Conservation (phyloP, 2,329 filamentous ascomycete species). For the Coniella lustricola region DNA sequence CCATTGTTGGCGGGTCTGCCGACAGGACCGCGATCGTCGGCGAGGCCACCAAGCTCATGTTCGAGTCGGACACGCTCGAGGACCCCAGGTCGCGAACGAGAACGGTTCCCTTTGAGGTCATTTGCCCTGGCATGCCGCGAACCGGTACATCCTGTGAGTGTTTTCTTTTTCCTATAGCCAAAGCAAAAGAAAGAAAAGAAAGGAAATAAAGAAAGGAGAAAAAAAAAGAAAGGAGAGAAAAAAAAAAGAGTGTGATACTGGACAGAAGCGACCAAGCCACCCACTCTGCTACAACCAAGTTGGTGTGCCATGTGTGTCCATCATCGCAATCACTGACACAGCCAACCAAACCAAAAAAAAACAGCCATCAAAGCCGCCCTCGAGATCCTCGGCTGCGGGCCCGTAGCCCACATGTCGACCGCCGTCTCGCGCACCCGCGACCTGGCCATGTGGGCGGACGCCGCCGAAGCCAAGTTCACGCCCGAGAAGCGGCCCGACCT, state of each 20-base stretch:
- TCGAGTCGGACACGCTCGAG: conserved; percentile 9
- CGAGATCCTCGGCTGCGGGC: conserved; percentile 9
- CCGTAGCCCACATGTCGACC: conserved; percentile 11
- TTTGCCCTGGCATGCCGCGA: conserved; percentile 8
- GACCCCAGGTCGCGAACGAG: conserved; percentile 7
- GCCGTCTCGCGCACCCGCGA: conserved; percentile 9
- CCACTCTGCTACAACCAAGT: too few relatives aligned
- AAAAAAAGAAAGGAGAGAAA: background rate
- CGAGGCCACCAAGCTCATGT: conserved; percentile 8
- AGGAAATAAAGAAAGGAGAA: background rate
- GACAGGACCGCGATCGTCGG: conserved; percentile 6
- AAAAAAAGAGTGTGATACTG: too few relatives aligned
- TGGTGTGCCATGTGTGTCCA: too few relatives aligned
- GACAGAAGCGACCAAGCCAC: too few relatives aligned
- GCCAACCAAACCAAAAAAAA: background rate
- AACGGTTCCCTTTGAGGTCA: conserved; percentile 8
- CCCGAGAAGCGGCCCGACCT: conserved; percentile 6
- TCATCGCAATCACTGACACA: too few relatives aligned
- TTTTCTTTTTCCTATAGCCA: background rate
- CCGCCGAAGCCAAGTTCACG: conserved; percentile 12
- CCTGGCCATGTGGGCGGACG: conserved; percentile 10
- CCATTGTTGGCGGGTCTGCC: conserved; percentile 4
- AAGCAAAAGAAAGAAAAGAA: background rate
- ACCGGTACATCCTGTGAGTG: conserved; percentile 9
- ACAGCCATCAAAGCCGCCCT: conserved; percentile 10